A percentile compares a stretch with the other conserved stretches of the same genome.
Conservation (phyloP, 495 filamentous ascomycete species). For the Penicillium dipodomyicola region DNA sequence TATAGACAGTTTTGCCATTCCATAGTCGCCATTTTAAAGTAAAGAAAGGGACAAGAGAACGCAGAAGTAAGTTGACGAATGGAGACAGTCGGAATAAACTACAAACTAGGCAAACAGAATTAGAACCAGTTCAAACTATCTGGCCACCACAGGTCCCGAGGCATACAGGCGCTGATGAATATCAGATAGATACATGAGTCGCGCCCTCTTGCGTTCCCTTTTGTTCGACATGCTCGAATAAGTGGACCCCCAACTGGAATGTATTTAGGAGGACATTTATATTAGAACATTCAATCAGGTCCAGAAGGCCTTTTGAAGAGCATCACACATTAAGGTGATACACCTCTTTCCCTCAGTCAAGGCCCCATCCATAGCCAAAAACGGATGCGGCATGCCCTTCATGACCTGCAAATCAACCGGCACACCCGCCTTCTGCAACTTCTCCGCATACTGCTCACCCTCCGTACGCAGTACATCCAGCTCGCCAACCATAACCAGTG, state of each 20-base stretch:
- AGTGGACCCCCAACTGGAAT: neutral
- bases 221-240: neutral
- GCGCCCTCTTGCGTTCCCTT: neutral
- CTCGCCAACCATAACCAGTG: slow-evolving; percentile 55
- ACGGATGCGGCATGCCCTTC: slow-evolving; percentile 62
- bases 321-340: slow-evolving; percentile 54
- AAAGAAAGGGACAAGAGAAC: neutral
- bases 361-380: slow-evolving; percentile 58
- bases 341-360: slow-evolving; percentile 52
- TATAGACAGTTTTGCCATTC: too few relatives aligned
- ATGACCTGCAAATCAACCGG: slow-evolving; percentile 55
- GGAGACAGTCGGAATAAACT: neutral
- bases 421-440: slow-evolving; percentile 50
- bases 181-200: neutral
- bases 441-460: slow-evolving; percentile 49
- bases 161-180: neutral
- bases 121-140: neutral
- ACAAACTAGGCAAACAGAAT: neutral
- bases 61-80: neutral
- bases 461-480: slow-evolving; percentile 54
- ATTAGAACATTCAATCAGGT: slow-evolving; percentile 5
- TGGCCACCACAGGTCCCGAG: neutral
- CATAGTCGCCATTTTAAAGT: too few relatives aligned
- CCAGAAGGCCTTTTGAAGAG: slow-evolving; percentile 47
- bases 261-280: neutral